phyloP scores from a whole-genome alignment of 2,329 filamentous ascomycete genomes.

The Dothistroma pini region DNA sequence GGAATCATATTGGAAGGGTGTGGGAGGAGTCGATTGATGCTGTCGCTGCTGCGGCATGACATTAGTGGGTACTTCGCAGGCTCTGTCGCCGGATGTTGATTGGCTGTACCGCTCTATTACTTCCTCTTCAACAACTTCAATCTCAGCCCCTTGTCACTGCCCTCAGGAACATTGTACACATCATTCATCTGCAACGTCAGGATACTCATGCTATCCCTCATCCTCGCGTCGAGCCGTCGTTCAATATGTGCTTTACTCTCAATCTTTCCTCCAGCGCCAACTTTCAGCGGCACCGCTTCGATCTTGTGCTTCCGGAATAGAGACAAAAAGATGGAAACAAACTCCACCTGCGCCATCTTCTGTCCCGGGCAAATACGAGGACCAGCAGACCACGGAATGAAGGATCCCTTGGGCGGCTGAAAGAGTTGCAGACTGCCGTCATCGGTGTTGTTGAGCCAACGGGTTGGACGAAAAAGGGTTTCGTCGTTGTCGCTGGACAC shows the following conservation, averaged over 20 bases:
- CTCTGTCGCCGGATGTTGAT: no score
- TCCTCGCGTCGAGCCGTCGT: conserved; percentile 21
- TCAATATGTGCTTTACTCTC: conserved; percentile 19
- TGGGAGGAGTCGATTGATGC: conserved; percentile 11
- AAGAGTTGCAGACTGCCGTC: conserved; percentile 26
- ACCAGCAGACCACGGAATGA: conserved; percentile 48
- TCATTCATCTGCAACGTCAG: conserved; percentile 31
- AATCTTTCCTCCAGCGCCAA: conserved; percentile 2
- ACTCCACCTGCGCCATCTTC: conserved; percentile 56
- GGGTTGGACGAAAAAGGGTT: conserved; percentile 38
- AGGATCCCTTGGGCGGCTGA: conserved; percentile 41
- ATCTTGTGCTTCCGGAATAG: conserved; percentile 30
- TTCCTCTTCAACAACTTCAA: conserved; percentile 17
- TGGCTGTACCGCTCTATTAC: background rate
- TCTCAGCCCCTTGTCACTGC: conserved; percentile 10
- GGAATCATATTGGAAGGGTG: conserved; percentile 38
- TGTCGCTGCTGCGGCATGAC: background rate
- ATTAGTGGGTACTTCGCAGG: no score
- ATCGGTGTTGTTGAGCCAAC: conserved; percentile 37
- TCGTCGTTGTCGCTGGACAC: conserved; percentile 27
- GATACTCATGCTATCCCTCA: conserved; percentile 25
- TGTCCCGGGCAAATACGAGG: conserved; percentile 51
- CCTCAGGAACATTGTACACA: conserved; percentile 23
- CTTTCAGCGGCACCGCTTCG: conserved; percentile 21
- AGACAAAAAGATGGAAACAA: conserved; percentile 45